phyloP scores from a whole-genome alignment of 139 green algal genomes.

The Chlamydomonas sphaeroides region DNA sequence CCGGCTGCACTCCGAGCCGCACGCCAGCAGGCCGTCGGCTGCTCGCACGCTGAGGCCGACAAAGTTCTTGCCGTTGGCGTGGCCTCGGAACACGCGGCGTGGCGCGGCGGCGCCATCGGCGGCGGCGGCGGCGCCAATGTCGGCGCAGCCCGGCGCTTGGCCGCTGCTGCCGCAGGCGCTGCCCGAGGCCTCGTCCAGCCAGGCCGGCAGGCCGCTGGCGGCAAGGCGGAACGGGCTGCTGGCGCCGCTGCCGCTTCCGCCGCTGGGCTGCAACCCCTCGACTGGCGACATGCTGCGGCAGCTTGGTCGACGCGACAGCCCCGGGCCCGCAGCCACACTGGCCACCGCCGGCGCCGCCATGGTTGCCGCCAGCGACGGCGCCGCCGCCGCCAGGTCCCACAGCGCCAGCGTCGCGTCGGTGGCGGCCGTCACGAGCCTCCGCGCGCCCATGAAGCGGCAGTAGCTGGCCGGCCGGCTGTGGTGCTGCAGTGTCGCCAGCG shows the following conservation, averaged over 20 bases:
- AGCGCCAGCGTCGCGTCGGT: slow-evolving; percentile 85
- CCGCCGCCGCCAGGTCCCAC: slow-evolving; percentile 62
- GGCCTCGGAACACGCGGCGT: slow-evolving; percentile 72
- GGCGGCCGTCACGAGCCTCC: slow-evolving; percentile 80
- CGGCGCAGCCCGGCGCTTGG: not conserved
- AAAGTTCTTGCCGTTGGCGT: slow-evolving; percentile 96
- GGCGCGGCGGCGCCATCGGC: not conserved
- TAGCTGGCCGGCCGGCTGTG: slow-evolving; percentile 85
- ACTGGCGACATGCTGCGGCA: too few species aligned
- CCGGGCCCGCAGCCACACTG: too few species aligned
- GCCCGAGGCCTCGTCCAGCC: too few species aligned
- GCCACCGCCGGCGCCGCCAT: not conserved
- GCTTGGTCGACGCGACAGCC: too few species aligned
- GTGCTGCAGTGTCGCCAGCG: slow-evolving; percentile 57
- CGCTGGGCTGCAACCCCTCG: too few species aligned
- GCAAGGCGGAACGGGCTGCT: too few species aligned
- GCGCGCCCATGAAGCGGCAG: slow-evolving; percentile 76
- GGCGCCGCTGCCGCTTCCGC: too few species aligned
- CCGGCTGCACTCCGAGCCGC: slow-evolving; percentile 77
- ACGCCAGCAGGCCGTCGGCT: slow-evolving; percentile 82
- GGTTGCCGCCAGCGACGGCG: not conserved
- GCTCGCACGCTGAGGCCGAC: slow-evolving; percentile 84
- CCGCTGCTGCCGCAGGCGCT: too few species aligned
- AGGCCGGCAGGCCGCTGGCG: too few species aligned
- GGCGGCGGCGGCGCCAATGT: not conserved